phyloP scores from a whole-genome alignment of 2,329 filamentous ascomycete species.

The Shiraia bambusicola region DNA sequence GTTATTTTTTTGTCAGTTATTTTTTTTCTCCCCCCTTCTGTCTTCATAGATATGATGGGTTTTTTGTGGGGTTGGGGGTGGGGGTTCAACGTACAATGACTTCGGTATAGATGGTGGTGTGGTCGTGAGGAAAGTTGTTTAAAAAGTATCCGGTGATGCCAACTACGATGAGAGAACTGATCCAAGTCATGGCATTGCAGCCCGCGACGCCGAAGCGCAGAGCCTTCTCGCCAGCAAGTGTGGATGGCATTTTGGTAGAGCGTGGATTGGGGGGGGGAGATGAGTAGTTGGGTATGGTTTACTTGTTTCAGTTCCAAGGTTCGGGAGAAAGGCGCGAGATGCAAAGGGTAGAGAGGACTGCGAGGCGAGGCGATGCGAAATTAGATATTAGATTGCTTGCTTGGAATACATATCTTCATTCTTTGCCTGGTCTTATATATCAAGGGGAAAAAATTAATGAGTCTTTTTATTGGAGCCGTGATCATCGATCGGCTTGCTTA shows the following conservation, averaged over 20 bases:
- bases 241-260: slow-evolving; percentile 11
- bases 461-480: too few species aligned
- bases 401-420: too few species aligned
- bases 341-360: too few species aligned
- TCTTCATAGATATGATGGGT: neutral
- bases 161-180: slow-evolving; percentile 45
- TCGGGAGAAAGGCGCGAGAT: too few species aligned
- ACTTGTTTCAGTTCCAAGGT: too few species aligned
- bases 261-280: slow-evolving; percentile 1
- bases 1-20: slow-evolving; percentile 8
- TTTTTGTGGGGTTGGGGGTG: slow-evolving; percentile 11
- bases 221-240: slow-evolving; percentile 1
- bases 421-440: too few species aligned
- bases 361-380: too few species aligned
- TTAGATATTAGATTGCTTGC: too few species aligned
- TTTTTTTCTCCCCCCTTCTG: too few species aligned
- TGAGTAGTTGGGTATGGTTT: too few species aligned
- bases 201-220: slow-evolving; percentile 5
- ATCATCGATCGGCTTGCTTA: too few species aligned
- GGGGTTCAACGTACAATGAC: slow-evolving; percentile 42
- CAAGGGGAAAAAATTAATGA: too few species aligned
- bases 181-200: slow-evolving; percentile 40
- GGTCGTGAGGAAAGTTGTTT: slow-evolving; percentile 31
- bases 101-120: slow-evolving; percentile 43
- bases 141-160: slow-evolving; percentile 47